Evolutionary conservation across 352 stramenopile genomes (phyloP).

Genomic region (Peronospora farinosa): DNA sequence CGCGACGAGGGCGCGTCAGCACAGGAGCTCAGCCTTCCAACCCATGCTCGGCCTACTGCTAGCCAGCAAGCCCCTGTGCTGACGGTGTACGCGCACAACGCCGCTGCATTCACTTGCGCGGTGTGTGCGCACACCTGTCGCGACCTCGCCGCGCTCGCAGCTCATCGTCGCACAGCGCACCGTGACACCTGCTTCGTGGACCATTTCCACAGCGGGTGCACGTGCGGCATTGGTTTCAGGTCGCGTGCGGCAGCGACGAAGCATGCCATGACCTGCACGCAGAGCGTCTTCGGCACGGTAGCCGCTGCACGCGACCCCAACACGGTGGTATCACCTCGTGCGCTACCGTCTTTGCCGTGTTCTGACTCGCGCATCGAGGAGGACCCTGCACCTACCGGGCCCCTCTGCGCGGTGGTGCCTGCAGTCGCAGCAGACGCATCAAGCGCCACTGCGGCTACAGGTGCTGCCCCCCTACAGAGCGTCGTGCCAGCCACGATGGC

Average conservation of each 20-base stretch:
- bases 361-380: neutral
- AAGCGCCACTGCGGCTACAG: neutral
- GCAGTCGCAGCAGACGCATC: neutral
- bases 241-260: neutral
- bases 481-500: neutral
- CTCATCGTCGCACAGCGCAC: no score
- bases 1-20: no score
- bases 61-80: neutral
- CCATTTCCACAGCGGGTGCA: conserved; percentile 4
- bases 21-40: no score
- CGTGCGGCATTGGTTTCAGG: conserved; percentile 3
- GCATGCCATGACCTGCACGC: neutral
- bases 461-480: neutral
- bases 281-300: neutral
- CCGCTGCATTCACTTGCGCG: conserved; percentile 3
- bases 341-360: no score
- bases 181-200: neutral
- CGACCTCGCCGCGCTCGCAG: neutral
- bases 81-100: conserved; percentile 14
- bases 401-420: neutral
- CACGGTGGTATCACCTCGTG: no score
- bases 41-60: no score
- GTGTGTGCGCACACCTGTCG: no score
- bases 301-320: neutral
- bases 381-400: neutral